Evolutionary conservation across 768 basidiomycete genomes (phyloP), one percentile per base, ranked within the genome.

Genomic region (Trametopsis cervina): DNA sequence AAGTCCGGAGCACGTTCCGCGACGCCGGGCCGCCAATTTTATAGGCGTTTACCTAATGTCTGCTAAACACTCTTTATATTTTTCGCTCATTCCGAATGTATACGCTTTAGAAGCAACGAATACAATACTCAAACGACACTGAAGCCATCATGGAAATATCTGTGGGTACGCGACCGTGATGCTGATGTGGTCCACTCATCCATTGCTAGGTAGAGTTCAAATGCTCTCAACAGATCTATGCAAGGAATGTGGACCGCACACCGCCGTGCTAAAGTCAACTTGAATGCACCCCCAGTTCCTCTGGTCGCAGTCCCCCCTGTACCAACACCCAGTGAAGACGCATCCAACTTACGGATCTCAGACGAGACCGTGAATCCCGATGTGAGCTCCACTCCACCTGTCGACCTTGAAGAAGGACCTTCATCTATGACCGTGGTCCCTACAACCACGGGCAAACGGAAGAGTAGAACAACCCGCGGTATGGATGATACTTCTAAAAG

Each of bases 181-280:
- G 7, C 29, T 33, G 29, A 33, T 15, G 9, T 7, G 29, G 15
- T 33, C 29, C 7, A 15, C 29, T 33, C 9, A 33, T 33, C 29
- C 9, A 7, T 7, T 33, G 29, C 29, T 33, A 83, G 81, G 66
- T 60, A 88, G 85, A 81, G 77, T 46, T 74, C 83, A 49, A 89
- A 89, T 68, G 64, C 76, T 15, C 70, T 90, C 57, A 90, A 90
- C 65, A 71, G 74, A 47, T 85, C 85, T 20, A 85, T 88, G 81
- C 86, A 87, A 63, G 80, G 78, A 20, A 72, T 87, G 17, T 90
- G 88, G 88, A 77, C 82, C 0, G 71, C 66, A 10, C 85, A 89
- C 46, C 69, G 81, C 35, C 74, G 75, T 22, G 71, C 69, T n/a
- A 82, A 75, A 60, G 43, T 90, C 11, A 89, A 90, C 55, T 66